Percentiles rank a stretch among this genome's conserved stretches.
phyloP scores from a whole-genome alignment of 202 grass and related monocot genomes.

The Musa balbisiana region DNA sequence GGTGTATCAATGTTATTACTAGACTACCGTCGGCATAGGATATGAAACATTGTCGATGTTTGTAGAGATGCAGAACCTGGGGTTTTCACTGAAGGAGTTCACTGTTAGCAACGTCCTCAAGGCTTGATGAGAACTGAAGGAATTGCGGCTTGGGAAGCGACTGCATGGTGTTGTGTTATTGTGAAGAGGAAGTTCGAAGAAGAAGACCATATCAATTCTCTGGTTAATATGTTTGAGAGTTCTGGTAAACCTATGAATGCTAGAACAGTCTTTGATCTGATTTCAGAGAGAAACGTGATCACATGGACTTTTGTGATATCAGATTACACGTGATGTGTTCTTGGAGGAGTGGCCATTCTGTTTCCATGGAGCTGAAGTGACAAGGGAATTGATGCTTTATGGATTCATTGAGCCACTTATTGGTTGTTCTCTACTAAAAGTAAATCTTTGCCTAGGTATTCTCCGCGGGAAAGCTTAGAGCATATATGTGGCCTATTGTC shows the following conservation, averaged over 20 bases:
- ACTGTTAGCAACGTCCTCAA: slow-evolving; percentile 70
- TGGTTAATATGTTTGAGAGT: slow-evolving; percentile 69
- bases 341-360: slow-evolving; percentile 48
- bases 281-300: slow-evolving; percentile 77
- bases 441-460: no score
- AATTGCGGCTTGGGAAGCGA: slow-evolving; percentile 56
- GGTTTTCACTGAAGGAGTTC: slow-evolving; percentile 71
- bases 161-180: slow-evolving; percentile 52
- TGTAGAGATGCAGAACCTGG: slow-evolving; percentile 48
- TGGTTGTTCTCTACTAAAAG: no score
- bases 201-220: slow-evolving; percentile 64
- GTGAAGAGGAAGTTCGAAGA: slow-evolving; percentile 55
- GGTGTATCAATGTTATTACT: slow-evolving; percentile 62
- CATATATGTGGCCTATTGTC: no score
- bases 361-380: slow-evolving; percentile 3
- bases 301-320: slow-evolving; percentile 90
- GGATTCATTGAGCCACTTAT: no score
- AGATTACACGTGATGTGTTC: slow-evolving; percentile 52
- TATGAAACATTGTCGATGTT: slow-evolving; percentile 14
- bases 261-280: slow-evolving; percentile 53
- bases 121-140: slow-evolving; percentile 59
- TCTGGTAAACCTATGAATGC: slow-evolving; percentile 55
- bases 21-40: slow-evolving; percentile 33
- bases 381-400: no score
- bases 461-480: no score